These are phyloP conservation scores for Trypanosomatidae sp. DNA, from an alignment of 208 protist species.

Conservation along the genomic window DNA sequence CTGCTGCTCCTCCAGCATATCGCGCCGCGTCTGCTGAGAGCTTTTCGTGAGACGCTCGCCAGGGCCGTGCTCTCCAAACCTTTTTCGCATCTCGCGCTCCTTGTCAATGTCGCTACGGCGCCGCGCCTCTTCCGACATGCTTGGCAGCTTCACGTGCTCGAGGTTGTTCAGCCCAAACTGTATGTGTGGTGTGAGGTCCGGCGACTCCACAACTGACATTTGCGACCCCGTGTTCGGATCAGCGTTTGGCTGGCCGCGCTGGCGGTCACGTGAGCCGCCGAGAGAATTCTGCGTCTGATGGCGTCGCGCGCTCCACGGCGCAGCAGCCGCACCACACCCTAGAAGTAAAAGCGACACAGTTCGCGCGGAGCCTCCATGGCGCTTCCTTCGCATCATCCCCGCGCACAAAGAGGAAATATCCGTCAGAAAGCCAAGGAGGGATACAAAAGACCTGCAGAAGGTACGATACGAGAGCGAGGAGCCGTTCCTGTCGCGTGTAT, in stretches of 20 bases:
- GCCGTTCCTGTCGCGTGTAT: too few relatives aligned
- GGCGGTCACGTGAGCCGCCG: conserved; percentile 58
- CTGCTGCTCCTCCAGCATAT: conserved; percentile 89
- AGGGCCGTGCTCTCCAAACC: conserved; percentile 75
- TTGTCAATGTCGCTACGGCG: conserved; percentile 76
- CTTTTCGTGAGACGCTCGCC: conserved; percentile 78
- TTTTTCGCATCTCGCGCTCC: conserved; percentile 69
- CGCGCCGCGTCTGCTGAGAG: conserved; percentile 64
- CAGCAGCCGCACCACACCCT: background rate
- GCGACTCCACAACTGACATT: conserved; percentile 77
- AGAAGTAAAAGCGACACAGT: background rate
- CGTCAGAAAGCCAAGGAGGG: too few relatives aligned
- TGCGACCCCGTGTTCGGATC: conserved; percentile 71
- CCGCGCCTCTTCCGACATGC: conserved; percentile 51
- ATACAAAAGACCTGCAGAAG: too few relatives aligned
- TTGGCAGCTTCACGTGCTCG: conserved; percentile 68
- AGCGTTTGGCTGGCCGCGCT: conserved; percentile 69
- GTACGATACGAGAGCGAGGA: too few relatives aligned
- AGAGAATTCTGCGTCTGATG: conserved; percentile 44
- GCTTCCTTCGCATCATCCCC: conserved; percentile 29
- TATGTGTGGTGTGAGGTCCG: conserved; percentile 72
- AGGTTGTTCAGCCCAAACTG: conserved; percentile 80
- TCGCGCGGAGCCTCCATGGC: conserved; percentile 5
- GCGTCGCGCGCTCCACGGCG: conserved; percentile 17
- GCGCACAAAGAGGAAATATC: too few relatives aligned